Conservation (phyloP, 2,329 filamentous ascomycete species). For the Stylonectria norvegica region DNA sequence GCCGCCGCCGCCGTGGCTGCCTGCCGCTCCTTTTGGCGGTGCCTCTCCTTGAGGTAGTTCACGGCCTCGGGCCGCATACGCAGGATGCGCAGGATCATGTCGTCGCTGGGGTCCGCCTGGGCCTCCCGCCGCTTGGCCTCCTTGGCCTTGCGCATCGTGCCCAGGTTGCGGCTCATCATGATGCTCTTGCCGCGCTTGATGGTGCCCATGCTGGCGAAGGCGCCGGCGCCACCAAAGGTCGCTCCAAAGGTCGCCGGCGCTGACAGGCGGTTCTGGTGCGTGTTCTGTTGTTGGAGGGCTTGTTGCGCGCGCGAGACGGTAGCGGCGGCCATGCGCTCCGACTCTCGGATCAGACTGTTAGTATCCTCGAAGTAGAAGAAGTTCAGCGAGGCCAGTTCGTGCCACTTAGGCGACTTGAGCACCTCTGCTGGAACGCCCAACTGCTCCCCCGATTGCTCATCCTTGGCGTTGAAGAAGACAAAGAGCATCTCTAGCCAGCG, state of each 20-base stretch:
- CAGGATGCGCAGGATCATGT: constrained; percentile 94
- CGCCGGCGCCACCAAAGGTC: constrained; percentile 32
- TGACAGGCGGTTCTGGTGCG: constrained; percentile 62
- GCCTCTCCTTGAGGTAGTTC: constrained; percentile 82
- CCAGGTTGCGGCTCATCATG: constrained; percentile 90
- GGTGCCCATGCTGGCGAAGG: constrained; percentile 65
- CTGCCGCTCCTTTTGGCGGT: constrained; percentile 89
- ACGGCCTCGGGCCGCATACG: constrained; percentile 91
- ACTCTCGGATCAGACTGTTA: constrained; percentile 88
- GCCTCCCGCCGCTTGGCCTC: constrained; percentile 94
- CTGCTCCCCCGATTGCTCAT: constrained; percentile 75
- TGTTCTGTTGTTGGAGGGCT: constrained; percentile 52
- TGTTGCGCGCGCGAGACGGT: constrained; percentile 73
- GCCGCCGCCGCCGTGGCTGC: constrained; percentile 87
- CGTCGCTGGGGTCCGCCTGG: constrained; percentile 93
- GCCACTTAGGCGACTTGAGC: constrained; percentile 95
- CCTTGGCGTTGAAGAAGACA: constrained; percentile 90
- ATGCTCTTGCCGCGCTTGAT: constrained; percentile 72
- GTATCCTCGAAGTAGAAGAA: constrained; percentile 98
- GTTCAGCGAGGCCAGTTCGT: constrained; percentile 91
- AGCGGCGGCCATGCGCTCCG: constrained; percentile 89
- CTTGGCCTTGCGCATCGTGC: constrained; percentile 93
- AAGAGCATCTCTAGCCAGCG: constrained; percentile 90
- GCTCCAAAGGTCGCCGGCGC: constrained; percentile 53
- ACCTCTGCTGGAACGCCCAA: constrained; percentile 87